phyloP scores from a whole-genome alignment of 257 asterid species.

The Capsicum pubescens region DNA sequence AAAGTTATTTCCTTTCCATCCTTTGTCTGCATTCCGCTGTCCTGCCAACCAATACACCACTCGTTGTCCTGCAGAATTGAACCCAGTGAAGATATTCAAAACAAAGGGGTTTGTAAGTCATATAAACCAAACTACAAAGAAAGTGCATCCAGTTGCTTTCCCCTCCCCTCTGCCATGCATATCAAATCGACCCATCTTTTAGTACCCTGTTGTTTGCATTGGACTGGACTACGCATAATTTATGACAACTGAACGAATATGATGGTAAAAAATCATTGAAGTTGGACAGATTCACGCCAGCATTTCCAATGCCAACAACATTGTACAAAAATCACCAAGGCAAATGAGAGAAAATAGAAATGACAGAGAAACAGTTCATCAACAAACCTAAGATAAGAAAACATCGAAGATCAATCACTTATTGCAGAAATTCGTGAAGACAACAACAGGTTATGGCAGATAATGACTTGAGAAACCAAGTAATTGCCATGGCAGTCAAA shows the following conservation, averaged over 20 bases:
- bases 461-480: constrained; percentile 10
- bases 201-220: constrained; percentile 19
- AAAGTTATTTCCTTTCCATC: constrained; percentile 63
- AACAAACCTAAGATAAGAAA: neutral
- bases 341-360: neutral
- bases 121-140: neutral
- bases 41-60: constrained; percentile 86
- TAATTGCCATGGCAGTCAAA: constrained; percentile 14
- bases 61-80: constrained; percentile 58
- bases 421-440: neutral
- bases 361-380: neutral
- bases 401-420: constrained; percentile 1
- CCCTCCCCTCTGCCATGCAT: neutral
- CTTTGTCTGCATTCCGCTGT: constrained; percentile 55
- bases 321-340: neutral
- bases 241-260: neutral
- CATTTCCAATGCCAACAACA: neutral
- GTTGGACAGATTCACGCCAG: neutral
- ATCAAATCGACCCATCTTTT: neutral
- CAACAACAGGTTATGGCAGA: neutral
- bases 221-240: neutral
- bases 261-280: neutral
- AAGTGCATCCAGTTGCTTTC: constrained; percentile 19
- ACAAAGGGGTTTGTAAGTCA: constrained; percentile 4
- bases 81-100: neutral